Evolutionary conservation across 345 rosid species (phyloP), one percentile per base, ranked within the genome.

Genomic region (Gossypium raimondii): DNA sequence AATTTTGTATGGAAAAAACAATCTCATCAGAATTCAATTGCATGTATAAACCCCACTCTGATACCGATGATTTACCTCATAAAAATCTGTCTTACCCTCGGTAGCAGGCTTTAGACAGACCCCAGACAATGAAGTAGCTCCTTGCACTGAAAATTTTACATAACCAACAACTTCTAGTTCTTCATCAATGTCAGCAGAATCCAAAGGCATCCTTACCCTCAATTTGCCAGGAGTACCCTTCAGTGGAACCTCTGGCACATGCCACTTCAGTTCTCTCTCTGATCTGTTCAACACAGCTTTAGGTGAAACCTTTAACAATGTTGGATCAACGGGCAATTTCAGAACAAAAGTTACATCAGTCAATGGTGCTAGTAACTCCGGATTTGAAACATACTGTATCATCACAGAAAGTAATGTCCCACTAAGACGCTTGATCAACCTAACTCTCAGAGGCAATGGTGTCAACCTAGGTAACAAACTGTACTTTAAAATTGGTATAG

Each of bases 361-460:
- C 80, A 93, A 76, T 50, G 98, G 97, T 63, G 78, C 79, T 12
- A 80, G 84, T 82, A 93, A 81, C 56, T 93, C 97, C 1, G 98
- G 99, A 64, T 84, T 92, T 11, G 97, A 88, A 69, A 82, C 98
- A 78, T 93, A 96, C 79, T 96, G 99, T 69, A 96, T 90, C 99
- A 96, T 96, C 80, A 93, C 84, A 10, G 99, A 96, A 78, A 96
- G 97, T 62, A 96, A 85, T 18, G 97, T 96, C 70, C 98, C 99
- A 56, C 97, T 96, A 53, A 57, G 87, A 44, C 99, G 87, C 78
- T 89, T 92, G 60, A 85, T 86, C 83, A 96, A 82, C 1, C 99
- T 88, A 70, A 93, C 89, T 84, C 99, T 87, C 73, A 96, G 84
- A 43, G 99, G 99, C 83, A 96, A 78, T 2, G 98, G 93, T 3